Conservation (phyloP, 306 rosid genomes). For the Cicer chorassanicum region DNA sequence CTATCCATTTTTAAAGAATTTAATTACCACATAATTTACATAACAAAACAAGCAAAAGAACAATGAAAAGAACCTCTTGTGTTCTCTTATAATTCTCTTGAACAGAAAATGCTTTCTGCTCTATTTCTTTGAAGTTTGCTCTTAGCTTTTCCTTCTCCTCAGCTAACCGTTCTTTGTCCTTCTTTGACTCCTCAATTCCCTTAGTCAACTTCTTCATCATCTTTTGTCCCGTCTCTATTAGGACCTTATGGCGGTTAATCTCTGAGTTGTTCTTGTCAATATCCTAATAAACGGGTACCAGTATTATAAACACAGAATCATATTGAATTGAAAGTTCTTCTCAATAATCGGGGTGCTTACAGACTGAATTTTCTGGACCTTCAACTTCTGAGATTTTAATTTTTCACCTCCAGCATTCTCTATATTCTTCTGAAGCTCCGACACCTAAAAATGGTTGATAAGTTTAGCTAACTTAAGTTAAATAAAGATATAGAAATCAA, state of each 20-base stretch:
- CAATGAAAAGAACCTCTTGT: constrained; percentile 64
- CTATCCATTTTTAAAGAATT: constrained; percentile 21
- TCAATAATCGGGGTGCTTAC: constrained; percentile 58
- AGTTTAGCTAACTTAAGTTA: constrained; percentile 38
- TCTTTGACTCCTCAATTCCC: constrained; percentile 82
- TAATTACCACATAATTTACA: constrained; percentile 19
- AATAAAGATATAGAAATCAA: constrained; percentile 23
- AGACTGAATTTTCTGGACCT: constrained; percentile 83
- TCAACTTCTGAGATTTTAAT: constrained; percentile 76
- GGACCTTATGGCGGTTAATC: constrained; percentile 88
- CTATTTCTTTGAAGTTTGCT: constrained; percentile 75
- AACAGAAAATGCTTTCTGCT: constrained; percentile 79
- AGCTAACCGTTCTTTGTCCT: constrained; percentile 70
- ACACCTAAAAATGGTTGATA: constrained; percentile 60
- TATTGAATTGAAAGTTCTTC: constrained; percentile 36
- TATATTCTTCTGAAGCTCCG: constrained; percentile 74
- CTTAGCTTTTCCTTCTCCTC: constrained; percentile 69
- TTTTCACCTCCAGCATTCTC: constrained; percentile 95
- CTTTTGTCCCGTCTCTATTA: constrained; percentile 85
- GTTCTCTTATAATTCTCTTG: constrained; percentile 70
- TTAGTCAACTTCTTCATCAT: constrained; percentile 80
- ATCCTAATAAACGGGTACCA: constrained; percentile 61
- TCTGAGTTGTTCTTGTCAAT: constrained; percentile 80
- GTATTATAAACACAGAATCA: constrained; percentile 46
- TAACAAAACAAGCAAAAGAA: constrained; percentile 11